These are phyloP conservation scores for Magnaporthales sp. DNA, from an alignment of 2,329 filamentous ascomycete genomes.

Conservation along the genomic window DNA sequence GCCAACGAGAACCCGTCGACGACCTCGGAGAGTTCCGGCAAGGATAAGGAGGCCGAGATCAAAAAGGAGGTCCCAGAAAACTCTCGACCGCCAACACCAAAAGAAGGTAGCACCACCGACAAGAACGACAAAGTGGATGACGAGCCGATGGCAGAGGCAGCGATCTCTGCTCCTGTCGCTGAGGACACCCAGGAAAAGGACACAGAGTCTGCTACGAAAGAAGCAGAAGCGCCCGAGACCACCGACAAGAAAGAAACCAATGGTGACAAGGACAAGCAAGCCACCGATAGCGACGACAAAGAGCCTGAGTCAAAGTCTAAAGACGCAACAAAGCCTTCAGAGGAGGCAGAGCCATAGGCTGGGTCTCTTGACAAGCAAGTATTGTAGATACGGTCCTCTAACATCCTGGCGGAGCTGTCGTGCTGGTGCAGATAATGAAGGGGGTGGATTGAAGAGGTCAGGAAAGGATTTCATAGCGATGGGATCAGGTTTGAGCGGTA, in stretches of 20 bases:
- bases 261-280: not conserved
- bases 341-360: not conserved
- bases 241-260: not conserved
- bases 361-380: not conserved
- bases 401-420: not conserved
- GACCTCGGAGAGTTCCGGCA: not conserved
- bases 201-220: not conserved
- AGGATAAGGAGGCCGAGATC: constrained; percentile 4
- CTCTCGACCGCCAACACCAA: not conserved
- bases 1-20: not conserved
- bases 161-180: not conserved
- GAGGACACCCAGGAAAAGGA: not conserved
- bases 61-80: constrained; percentile 6
- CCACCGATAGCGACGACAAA: not conserved
- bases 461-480: not conserved
- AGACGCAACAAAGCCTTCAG: not conserved
- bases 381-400: not conserved
- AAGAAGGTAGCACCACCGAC: not conserved
- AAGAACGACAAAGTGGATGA: not conserved
- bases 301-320: not conserved
- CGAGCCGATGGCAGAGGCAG: not conserved
- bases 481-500: not conserved
- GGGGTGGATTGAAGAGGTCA: not conserved
- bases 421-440: not conserved
- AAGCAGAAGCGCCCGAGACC: not conserved